Evolutionary conservation across 2,329 filamentous ascomycete genomes (phyloP).

Genomic region (Cercospora canescens): DNA sequence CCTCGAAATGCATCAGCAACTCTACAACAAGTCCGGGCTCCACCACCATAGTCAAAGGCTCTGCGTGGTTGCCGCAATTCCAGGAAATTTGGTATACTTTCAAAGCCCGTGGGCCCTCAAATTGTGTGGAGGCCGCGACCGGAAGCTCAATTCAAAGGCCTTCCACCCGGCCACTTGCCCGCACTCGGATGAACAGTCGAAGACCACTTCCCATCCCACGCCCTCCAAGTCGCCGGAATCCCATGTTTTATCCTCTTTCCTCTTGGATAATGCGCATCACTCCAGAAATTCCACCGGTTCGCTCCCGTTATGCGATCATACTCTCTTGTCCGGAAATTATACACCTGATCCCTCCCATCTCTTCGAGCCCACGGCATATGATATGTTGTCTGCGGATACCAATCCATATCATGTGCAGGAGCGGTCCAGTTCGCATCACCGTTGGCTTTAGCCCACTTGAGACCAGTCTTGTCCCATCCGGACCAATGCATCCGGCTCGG

Average conservation of each 20-base stretch:
- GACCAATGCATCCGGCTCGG: conserved; percentile 41
- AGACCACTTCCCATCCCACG: conserved; percentile 28
- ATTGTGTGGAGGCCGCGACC: background rate
- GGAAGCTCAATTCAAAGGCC: conserved; percentile 19
- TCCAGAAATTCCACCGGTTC: conserved; percentile 28
- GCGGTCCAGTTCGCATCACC: conserved; percentile 38
- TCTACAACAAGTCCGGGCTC: background rate
- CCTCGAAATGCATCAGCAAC: background rate
- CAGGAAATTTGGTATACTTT: background rate
- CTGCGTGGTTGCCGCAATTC: background rate
- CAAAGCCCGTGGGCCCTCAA: background rate
- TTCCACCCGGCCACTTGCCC: conserved; percentile 27
- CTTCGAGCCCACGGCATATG: conserved; percentile 25
- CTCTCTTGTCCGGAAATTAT: conserved; percentile 33
- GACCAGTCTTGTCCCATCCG: conserved; percentile 32
- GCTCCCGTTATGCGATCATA: conserved; percentile 22
- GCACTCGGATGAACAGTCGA: conserved; percentile 30
- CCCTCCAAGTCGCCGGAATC: conserved; percentile 25
- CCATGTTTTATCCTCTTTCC: conserved; percentile 24
- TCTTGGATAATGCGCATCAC: conserved; percentile 31
- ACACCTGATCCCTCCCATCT: conserved; percentile 19
- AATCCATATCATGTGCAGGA: conserved; percentile 35
- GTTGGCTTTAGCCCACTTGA: conserved; percentile 12
- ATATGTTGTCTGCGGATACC: conserved; percentile 33
- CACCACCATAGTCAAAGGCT: background rate